Conservation (phyloP, 1,284 basidiomycete genomes). For the Filobasidium uniguttulatum region DNA sequence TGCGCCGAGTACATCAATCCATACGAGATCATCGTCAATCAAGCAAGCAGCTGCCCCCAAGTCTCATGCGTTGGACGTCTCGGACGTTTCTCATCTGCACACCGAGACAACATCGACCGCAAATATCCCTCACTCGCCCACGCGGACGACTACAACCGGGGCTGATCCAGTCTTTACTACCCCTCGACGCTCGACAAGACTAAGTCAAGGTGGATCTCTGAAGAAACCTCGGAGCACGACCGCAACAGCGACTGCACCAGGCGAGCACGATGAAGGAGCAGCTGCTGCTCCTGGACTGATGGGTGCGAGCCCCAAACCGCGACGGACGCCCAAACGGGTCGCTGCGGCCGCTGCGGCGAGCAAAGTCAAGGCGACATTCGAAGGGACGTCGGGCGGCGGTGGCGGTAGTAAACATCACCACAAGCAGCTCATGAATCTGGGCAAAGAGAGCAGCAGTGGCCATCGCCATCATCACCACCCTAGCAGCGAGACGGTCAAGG, state of each 20-base stretch:
- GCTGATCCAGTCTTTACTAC: constrained; percentile 11
- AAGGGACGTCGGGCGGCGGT: too few relatives aligned
- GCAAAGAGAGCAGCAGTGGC: neutral
- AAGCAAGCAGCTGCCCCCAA: too few relatives aligned
- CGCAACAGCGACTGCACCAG: neutral
- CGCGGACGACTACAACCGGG: neutral
- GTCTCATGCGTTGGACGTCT: too few relatives aligned
- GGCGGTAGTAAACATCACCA: neutral
- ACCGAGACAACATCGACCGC: constrained; percentile 1
- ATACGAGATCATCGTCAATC: too few relatives aligned
- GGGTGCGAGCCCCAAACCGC: constrained; percentile 9
- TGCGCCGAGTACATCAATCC: neutral
- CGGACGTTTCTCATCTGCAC: neutral
- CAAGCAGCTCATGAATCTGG: neutral
- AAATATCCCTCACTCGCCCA: neutral
- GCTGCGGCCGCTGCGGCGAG: constrained; percentile 2
- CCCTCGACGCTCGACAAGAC: constrained; percentile 10
- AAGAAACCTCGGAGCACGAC: neutral
- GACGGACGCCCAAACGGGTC: constrained; percentile 8
- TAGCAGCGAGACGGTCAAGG: neutral
- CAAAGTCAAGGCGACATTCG: constrained; percentile 2
- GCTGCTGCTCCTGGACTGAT: too few relatives aligned
- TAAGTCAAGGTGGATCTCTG: constrained; percentile 7
- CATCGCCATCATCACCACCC: neutral
- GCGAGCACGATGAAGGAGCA: constrained; percentile 6